phyloP scores from a whole-genome alignment of 2,329 filamentous ascomycete genomes.

The Trichoderma koningii region DNA sequence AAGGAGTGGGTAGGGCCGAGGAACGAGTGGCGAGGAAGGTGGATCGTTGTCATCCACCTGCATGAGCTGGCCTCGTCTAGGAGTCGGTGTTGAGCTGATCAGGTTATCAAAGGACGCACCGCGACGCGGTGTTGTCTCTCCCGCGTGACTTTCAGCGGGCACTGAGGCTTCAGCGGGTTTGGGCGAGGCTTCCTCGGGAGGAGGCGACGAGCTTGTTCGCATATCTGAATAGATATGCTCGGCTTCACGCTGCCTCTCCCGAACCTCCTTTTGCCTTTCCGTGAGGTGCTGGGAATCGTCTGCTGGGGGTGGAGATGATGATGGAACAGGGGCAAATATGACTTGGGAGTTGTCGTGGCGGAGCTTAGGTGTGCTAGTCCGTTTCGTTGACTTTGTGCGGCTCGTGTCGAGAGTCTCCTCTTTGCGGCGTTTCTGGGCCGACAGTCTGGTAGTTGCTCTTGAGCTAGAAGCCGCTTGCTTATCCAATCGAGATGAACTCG shows the following conservation, averaged over 20 bases:
- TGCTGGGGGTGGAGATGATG: conserved; percentile 52
- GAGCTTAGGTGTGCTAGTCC: conserved; percentile 52
- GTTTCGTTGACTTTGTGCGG: conserved; percentile 34
- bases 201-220: conserved; percentile 50
- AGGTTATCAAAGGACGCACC: conserved; percentile 51
- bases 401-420: conserved; percentile 36
- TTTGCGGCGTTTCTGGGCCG: conserved; percentile 36
- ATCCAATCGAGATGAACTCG: conserved; percentile 36
- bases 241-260: conserved; percentile 69
- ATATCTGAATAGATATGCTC: conserved; percentile 69
- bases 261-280: conserved; percentile 76
- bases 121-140: conserved; percentile 51
- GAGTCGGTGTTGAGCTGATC: conserved; percentile 62
- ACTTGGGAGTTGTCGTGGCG: conserved; percentile 84
- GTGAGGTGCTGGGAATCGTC: conserved; percentile 74
- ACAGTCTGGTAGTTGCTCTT: conserved; percentile 31
- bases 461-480: conserved; percentile 27
- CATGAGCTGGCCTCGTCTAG: conserved; percentile 56
- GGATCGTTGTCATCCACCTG: conserved; percentile 54
- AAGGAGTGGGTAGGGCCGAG: conserved; percentile 54
- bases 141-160: conserved; percentile 32
- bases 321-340: conserved; percentile 69
- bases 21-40: conserved; percentile 61
- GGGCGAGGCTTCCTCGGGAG: conserved; percentile 31
- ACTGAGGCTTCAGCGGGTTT: conserved; percentile 26